These are phyloP conservation scores for Mycena galopus DNA, from an alignment of 768 basidiomycete genomes.

Conservation along the genomic window DNA sequence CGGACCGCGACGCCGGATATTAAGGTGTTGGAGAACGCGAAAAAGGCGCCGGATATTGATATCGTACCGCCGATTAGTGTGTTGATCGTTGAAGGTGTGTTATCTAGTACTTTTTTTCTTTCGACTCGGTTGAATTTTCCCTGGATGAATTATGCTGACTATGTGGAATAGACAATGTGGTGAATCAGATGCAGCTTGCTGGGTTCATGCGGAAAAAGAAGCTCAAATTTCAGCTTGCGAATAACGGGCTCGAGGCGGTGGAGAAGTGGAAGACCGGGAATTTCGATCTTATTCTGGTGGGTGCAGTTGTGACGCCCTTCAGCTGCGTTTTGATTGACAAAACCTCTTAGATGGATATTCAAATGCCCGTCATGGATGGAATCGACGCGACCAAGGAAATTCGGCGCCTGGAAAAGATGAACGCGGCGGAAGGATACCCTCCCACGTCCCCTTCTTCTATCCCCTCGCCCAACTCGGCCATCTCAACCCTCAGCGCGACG, in stretches of 20 bases:
- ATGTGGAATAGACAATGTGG: slow-evolving; percentile 85
- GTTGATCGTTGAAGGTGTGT: slow-evolving; percentile 95
- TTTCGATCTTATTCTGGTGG: slow-evolving; percentile 95
- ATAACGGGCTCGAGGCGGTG: slow-evolving; percentile 95
- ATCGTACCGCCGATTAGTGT: slow-evolving; percentile 98
- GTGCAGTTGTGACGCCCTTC: too few species aligned
- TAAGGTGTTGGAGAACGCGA: slow-evolving; percentile 62
- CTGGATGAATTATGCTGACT: slow-evolving; percentile 25
- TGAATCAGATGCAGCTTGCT: slow-evolving; percentile 97
- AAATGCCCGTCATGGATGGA: slow-evolving; percentile 99
- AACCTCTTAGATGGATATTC: slow-evolving; percentile 93
- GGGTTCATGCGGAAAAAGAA: slow-evolving; percentile 97
- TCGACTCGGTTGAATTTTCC: not conserved
- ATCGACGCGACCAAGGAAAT: slow-evolving; percentile 98
- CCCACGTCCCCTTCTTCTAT: slow-evolving; percentile 72
- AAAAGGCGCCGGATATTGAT: slow-evolving; percentile 68
- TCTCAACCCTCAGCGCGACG: slow-evolving; percentile 36
- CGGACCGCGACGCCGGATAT: slow-evolving; percentile 42
- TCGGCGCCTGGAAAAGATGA: slow-evolving; percentile 81
- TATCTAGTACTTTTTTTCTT: not conserved
- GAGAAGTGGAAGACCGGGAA: slow-evolving; percentile 93
- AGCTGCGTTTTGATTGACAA: slow-evolving; percentile 29
- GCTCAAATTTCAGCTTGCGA: slow-evolving; percentile 95
- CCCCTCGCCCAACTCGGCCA: slow-evolving; percentile 52
- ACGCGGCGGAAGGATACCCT: slow-evolving; percentile 74